A percentile compares a stretch with the other conserved stretches of the same genome.
Conservation (phyloP, 163 green algal genomes). For the Smithsoniella earleae region DNA sequence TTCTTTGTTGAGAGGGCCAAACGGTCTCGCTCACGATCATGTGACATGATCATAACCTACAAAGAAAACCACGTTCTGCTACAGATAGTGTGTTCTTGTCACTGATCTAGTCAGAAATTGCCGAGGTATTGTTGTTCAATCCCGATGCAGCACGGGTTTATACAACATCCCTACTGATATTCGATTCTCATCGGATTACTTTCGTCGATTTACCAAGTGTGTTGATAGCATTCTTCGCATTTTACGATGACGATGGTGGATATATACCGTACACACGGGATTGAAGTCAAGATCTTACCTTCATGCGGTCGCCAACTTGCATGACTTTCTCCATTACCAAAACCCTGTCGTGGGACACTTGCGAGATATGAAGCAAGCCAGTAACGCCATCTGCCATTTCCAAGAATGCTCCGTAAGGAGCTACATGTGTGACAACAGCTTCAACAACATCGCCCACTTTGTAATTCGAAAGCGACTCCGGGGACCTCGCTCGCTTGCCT, state of each 20-base stretch:
- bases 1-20: conserved; percentile 95
- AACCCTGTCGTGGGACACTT: conserved; percentile 91
- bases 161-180: too few relatives aligned
- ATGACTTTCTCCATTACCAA: conserved; percentile 80
- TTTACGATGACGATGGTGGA: too few relatives aligned
- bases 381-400: conserved; percentile 75
- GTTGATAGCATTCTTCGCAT: too few relatives aligned
- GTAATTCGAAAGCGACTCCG: conserved; percentile 16
- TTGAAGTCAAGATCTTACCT: conserved; percentile 31
- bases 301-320: conserved; percentile 30
- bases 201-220: too few relatives aligned
- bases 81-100: too few relatives aligned
- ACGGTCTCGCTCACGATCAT: conserved; percentile 74
- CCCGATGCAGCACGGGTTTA: too few relatives aligned
- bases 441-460: conserved; percentile 84
- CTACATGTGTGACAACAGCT: conserved; percentile 77
- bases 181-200: too few relatives aligned
- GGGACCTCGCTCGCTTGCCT: background rate
- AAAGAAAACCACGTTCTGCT: too few relatives aligned
- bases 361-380: conserved; percentile 93
- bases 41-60: conserved; percentile 85
- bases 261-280: too few relatives aligned
- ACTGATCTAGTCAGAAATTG: too few relatives aligned
- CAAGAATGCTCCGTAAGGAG: conserved; percentile 95
- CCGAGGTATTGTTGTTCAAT: too few relatives aligned